Conservation (phyloP, 345 rosid species). For the Ceriops tagal region DNA sequence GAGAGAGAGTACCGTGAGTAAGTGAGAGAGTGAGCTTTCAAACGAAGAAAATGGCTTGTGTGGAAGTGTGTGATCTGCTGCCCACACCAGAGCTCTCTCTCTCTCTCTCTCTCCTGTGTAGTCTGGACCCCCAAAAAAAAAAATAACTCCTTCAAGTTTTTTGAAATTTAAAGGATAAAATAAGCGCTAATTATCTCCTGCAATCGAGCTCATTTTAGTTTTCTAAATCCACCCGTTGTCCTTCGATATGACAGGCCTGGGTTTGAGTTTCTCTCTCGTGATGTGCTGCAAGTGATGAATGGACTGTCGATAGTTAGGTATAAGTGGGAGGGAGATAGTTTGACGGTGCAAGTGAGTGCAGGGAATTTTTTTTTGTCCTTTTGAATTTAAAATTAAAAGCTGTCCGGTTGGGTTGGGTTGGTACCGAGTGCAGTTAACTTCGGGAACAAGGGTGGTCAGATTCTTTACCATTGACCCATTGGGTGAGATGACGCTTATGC, state of each 20-base stretch:
- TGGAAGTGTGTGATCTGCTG: no score
- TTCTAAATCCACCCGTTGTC: not conserved
- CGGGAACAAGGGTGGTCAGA: slow-evolving; percentile 29
- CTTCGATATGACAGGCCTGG: no score
- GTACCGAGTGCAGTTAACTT: slow-evolving; percentile 35
- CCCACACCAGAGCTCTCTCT: slow-evolving; percentile 5
- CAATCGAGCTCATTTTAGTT: not conserved
- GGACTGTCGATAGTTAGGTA: not conserved
- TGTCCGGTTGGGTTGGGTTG: slow-evolving; percentile 13
- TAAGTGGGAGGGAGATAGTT: not conserved
- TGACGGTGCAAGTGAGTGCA: not conserved
- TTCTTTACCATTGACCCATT: slow-evolving; percentile 28
- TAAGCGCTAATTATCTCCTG: slow-evolving; percentile 3
- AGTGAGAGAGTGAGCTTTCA: slow-evolving; percentile 31
- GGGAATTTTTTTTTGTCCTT: not conserved
- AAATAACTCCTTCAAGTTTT: not conserved
- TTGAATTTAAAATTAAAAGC: slow-evolving; percentile 8
- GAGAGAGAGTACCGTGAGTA: slow-evolving; percentile 27
- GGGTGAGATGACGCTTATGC: slow-evolving; percentile 11
- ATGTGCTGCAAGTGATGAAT: no score
- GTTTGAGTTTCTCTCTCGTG: no score
- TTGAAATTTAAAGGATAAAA: not conserved
- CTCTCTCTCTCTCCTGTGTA: not conserved
- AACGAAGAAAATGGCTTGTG: slow-evolving; percentile 30
- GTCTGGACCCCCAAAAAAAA: not conserved